Evolutionary conservation across 352 stramenopile species (phyloP), one percentile per base, ranked within the genome.

Genomic region (Thalassiosira delicatula): DNA sequence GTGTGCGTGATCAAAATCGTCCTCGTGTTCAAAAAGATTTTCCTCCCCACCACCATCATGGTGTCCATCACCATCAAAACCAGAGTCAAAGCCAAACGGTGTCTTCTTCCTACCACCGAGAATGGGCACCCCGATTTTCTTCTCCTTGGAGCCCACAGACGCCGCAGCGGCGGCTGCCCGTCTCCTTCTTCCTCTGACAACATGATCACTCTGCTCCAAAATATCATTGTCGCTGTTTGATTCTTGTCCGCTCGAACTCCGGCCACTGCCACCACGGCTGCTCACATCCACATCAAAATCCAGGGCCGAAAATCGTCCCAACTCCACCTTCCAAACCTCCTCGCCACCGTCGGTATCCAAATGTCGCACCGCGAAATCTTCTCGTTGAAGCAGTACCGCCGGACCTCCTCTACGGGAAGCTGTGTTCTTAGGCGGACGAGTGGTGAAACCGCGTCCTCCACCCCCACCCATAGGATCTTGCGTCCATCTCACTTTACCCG

Each of bases 301-400:
- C 51, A 95, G 81, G n/a, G 92, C 88, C 72, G 87, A 91, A 56
- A 95, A 92, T 23, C 77, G 83, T 62, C 88, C 89, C n/a, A 95
- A 49, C 12, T 93, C 91, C 17, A 96, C 86, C 78, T 95, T 95
- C 93, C 93, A 96, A 46, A 88, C 74, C 74, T 94, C 86, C 61
- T 80, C 57, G n/a, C 92, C 93, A 2, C 79, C 92, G 37, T 88
- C 74, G 0, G 88, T 85, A 70, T 93, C 90, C 9, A 95, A 75
- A 42, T 95, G 89, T 30, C 91, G 79, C 9, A 96, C 88, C 0
- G 90, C 60, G 42, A 94, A 94, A 77, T 96, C 92, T 70, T 95
- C 90, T 60, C 93, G 76, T 81, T 96, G 93, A 32, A 96, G 73
- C 7, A 96, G 63, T 9, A 95, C 81, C 11, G 73, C 85, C 21